Percentiles rank a stretch among this genome's conserved stretches.
phyloP scores from a whole-genome alignment of 768 basidiomycete genomes.

The Lactarius hengduanensis region DNA sequence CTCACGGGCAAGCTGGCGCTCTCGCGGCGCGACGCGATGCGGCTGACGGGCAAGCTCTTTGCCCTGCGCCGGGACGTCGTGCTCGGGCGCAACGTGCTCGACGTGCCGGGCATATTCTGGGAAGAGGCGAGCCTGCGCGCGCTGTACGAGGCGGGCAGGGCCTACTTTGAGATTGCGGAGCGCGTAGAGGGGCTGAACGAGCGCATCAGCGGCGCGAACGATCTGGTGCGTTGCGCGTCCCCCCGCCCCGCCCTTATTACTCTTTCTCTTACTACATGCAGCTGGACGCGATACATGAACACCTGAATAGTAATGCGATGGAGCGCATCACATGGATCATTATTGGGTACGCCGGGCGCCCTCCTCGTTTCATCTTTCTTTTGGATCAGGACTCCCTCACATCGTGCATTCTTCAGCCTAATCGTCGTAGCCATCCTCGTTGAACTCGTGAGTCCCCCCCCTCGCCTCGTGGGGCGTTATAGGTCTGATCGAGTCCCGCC shows the following conservation, averaged over 20 bases:
- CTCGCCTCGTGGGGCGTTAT: too few species aligned
- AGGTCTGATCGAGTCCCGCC: neutral
- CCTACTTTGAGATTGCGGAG: slow-evolving; percentile 90
- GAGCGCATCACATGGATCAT: slow-evolving; percentile 84
- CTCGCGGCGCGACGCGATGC: slow-evolving; percentile 78
- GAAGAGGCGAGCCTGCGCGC: slow-evolving; percentile 86
- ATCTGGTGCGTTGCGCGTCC: slow-evolving; percentile 54
- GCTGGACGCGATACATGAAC: slow-evolving; percentile 92
- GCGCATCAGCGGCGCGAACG: slow-evolving; percentile 81
- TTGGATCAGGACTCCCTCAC: slow-evolving; percentile 23
- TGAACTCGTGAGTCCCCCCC: slow-evolving; percentile 57
- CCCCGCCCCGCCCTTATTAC: neutral
- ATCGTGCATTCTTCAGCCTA: slow-evolving; percentile 49
- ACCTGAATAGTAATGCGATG: slow-evolving; percentile 87
- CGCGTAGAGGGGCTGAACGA: slow-evolving; percentile 87
- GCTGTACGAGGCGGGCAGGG: slow-evolving; percentile 88
- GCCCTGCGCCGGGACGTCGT: slow-evolving; percentile 81
- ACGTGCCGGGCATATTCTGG: slow-evolving; percentile 95
- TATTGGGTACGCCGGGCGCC: slow-evolving; percentile 48
- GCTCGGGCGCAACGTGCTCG: slow-evolving; percentile 88
- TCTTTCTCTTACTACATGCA: slow-evolving; percentile 33
- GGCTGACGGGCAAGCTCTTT: slow-evolving; percentile 61
- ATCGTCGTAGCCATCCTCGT: slow-evolving; percentile 90
- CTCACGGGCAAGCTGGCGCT: slow-evolving; percentile 72
- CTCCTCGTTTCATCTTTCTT: slow-evolving; percentile 30